Evolutionary conservation across 139 green algal species (phyloP).

Genomic region (Auxenochlorella pyrenoidosa): DNA sequence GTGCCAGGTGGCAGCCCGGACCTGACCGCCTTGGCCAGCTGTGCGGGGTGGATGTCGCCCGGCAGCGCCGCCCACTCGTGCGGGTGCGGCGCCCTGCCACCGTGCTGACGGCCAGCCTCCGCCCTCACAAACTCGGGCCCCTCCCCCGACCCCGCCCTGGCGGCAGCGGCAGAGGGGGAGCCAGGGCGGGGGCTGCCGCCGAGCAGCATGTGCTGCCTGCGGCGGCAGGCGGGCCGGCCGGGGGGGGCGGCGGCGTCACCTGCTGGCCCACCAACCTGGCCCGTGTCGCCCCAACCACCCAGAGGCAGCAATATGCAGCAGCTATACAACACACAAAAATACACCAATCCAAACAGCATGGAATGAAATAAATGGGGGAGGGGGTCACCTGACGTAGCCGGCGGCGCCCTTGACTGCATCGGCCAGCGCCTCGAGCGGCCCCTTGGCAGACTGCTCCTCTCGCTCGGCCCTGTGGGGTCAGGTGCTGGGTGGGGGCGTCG

Average conservation of each 20-base stretch:
- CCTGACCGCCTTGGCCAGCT: conserved; percentile 20
- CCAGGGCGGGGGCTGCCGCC: not conserved
- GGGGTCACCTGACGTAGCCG: conserved; percentile 14
- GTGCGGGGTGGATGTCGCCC: conserved; percentile 19
- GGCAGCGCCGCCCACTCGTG: conserved; percentile 27
- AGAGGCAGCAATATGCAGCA: too few relatives aligned
- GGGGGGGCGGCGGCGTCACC: not conserved
- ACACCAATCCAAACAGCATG: too few relatives aligned
- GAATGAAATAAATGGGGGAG: too few relatives aligned
- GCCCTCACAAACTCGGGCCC: not conserved
- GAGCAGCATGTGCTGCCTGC: conserved; percentile 25
- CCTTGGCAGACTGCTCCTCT: conserved; percentile 22
- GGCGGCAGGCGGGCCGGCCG: not conserved
- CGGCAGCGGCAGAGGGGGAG: not conserved
- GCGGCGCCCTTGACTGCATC: conserved; percentile 20
- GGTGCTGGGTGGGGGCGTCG: too few relatives aligned
- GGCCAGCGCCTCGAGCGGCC: conserved; percentile 18
- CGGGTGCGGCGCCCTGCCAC: not conserved
- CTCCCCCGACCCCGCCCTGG: too few relatives aligned
- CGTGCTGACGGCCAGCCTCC: not conserved
- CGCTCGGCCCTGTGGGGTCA: not conserved
- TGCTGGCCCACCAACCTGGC: too few relatives aligned
- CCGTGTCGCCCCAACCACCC: too few relatives aligned
- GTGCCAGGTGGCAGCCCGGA: not conserved
- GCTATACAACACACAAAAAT: too few relatives aligned